Evolutionary conservation across 176 grass and related monocot species (phyloP).

Genomic region (Pontederia crassipes): DNA sequence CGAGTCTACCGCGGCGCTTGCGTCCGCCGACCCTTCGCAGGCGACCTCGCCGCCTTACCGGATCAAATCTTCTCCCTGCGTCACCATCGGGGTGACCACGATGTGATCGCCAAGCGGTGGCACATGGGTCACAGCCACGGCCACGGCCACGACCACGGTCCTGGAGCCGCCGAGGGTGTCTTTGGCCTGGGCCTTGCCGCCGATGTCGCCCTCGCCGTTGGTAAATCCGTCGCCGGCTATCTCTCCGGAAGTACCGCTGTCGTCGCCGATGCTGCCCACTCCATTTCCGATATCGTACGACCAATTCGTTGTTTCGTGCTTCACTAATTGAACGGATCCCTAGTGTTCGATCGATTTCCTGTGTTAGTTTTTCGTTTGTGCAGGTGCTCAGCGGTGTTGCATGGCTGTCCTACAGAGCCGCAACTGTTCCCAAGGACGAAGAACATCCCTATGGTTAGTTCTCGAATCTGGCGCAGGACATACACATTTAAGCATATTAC

Average conservation of each 20-base stretch:
- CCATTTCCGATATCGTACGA: conserved; percentile 76
- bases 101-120: too few relatives aligned
- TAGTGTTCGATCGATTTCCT: not conserved
- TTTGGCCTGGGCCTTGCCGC: conserved; percentile 62
- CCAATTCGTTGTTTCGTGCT: not conserved
- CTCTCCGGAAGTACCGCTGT: conserved; percentile 87
- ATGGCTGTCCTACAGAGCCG: conserved; percentile 65
- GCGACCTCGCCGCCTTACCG: too few relatives aligned
- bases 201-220: conserved; percentile 47
- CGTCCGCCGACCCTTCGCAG: too few relatives aligned
- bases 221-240: conserved; percentile 63
- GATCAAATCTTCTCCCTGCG: too few relatives aligned
- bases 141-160: too few relatives aligned
- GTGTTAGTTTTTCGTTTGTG: not conserved
- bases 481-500: too few relatives aligned
- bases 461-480: not conserved
- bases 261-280: conserved; percentile 79
- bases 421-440: conserved; percentile 70
- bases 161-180: conserved; percentile 15
- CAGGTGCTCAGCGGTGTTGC: conserved; percentile 85
- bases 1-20: too few relatives aligned
- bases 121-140: too few relatives aligned
- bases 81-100: too few relatives aligned
- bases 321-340: not conserved
- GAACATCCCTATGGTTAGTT: conserved; percentile 87